phyloP scores from a whole-genome alignment of 192 early-diverging fungal genomes.

The Coemansia sp. region DNA sequence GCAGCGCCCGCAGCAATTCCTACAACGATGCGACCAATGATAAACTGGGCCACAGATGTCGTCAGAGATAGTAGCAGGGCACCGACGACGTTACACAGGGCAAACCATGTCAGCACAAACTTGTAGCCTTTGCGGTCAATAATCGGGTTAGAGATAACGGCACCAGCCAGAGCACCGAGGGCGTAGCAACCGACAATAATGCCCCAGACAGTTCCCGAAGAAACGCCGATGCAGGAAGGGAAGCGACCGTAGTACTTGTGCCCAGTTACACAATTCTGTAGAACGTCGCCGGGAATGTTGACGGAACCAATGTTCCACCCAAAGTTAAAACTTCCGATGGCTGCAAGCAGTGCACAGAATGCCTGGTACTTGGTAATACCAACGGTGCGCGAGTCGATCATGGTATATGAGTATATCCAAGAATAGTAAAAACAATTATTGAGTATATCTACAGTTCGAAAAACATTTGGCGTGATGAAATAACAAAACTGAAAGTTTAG shows the following conservation, averaged over 20 bases:
- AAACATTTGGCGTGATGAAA: not conserved
- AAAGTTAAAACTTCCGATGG: conserved; percentile 55
- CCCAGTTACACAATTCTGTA: conserved; percentile 54
- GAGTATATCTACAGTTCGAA: too few relatives aligned
- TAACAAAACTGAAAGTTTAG: not conserved
- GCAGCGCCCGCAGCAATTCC: conserved; percentile 72
- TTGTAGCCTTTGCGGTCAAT: conserved; percentile 63
- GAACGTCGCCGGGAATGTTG: conserved; percentile 60
- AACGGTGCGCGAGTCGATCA: conserved; percentile 51
- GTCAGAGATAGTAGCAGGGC: conserved; percentile 63
- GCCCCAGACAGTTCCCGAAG: conserved; percentile 55
- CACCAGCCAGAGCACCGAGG: conserved; percentile 67
- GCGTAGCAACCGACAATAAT: conserved; percentile 59
- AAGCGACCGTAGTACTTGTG: conserved; percentile 50
- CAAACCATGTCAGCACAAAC: conserved; percentile 64
- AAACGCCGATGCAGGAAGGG: conserved; percentile 45
- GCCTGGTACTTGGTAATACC: conserved; percentile 50
- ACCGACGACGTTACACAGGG: conserved; percentile 65
- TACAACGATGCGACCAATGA: conserved; percentile 68
- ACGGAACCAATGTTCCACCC: conserved; percentile 56
- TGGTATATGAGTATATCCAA: not conserved
- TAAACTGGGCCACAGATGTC: conserved; percentile 59
- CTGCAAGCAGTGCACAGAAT: conserved; percentile 47
- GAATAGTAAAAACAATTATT: too few relatives aligned
- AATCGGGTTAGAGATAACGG: conserved; percentile 60